Evolutionary conservation across 2,329 filamentous ascomycete genomes (phyloP).

Genomic region (Fusarium hainanense): DNA sequence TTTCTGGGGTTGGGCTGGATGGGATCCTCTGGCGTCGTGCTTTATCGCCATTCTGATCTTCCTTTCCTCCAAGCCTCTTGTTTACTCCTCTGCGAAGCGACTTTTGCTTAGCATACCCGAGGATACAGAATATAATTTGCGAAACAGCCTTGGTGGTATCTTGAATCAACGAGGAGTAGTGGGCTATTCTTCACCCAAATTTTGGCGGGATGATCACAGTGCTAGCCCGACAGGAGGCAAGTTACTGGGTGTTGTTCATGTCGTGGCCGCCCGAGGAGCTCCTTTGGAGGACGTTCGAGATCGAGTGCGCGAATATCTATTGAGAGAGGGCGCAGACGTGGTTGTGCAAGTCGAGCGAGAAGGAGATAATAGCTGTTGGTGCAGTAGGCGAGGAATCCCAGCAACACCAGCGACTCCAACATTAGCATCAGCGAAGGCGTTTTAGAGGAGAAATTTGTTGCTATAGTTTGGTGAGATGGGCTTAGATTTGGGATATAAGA

Average conservation of each 20-base stretch:
- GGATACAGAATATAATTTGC: slow-evolving; percentile 86
- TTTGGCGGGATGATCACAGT: slow-evolving; percentile 85
- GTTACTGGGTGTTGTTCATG: slow-evolving; percentile 86
- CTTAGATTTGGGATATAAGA: slow-evolving; percentile 20
- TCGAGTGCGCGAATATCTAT: slow-evolving; percentile 77
- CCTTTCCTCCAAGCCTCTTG: slow-evolving; percentile 88
- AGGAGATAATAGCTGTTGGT: slow-evolving; percentile 75
- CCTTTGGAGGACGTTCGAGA: slow-evolving; percentile 86
- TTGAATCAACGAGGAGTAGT: slow-evolving; percentile 84
- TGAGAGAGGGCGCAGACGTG: slow-evolving; percentile 78
- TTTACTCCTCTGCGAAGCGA: slow-evolving; percentile 83
- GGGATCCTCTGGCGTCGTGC: slow-evolving; percentile 94
- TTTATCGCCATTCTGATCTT: slow-evolving; percentile 95
- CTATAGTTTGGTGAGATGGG: slow-evolving; percentile 4
- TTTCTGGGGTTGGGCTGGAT: slow-evolving; percentile 89
- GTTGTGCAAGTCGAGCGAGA: slow-evolving; percentile 90
- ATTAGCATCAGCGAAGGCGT: slow-evolving; percentile 48
- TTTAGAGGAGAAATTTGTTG: slow-evolving; percentile 42
- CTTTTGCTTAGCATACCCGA: slow-evolving; percentile 87
- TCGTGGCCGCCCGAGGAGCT: slow-evolving; percentile 77
- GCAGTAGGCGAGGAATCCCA: slow-evolving; percentile 51
- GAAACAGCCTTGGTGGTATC: slow-evolving; percentile 86
- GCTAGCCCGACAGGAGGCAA: slow-evolving; percentile 58
- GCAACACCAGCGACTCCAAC: slow-evolving; percentile 47
- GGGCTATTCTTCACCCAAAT: slow-evolving; percentile 86